phyloP scores from a whole-genome alignment of 2,329 filamentous ascomycete genomes.

The Claviceps sp. region DNA sequence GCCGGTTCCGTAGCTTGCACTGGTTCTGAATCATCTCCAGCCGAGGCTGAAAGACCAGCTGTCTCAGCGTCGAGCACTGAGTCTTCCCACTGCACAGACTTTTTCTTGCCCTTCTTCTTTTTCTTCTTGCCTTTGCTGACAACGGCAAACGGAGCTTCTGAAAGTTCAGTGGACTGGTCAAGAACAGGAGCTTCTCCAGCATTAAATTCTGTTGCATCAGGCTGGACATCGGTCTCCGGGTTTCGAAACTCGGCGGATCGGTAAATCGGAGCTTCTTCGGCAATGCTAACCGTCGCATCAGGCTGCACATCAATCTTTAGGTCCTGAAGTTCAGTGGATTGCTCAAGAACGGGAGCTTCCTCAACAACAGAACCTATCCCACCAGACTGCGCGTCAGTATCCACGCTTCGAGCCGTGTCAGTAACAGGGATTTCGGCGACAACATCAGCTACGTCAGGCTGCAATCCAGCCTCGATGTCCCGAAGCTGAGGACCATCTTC shows the following conservation, averaged over 20 bases:
- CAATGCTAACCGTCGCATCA: no score
- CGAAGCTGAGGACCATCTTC: background rate
- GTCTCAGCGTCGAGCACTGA: slow-evolving; percentile 2
- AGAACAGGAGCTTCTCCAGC: background rate
- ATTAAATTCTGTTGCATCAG: background rate
- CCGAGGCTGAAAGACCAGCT: background rate
- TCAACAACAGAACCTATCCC: background rate
- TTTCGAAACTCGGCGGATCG: background rate
- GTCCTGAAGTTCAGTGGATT: background rate
- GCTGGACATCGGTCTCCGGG: background rate
- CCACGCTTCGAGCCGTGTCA: background rate
- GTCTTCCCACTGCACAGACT: slow-evolving; percentile 10
- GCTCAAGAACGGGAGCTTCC: background rate
- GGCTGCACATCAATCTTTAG: background rate
- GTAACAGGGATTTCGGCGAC: background rate
- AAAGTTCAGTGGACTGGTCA: background rate
- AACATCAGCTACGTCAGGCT: background rate
- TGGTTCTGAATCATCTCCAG: background rate
- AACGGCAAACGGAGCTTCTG: background rate
- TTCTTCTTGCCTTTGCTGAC: slow-evolving; percentile 5
- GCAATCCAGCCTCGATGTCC: background rate
- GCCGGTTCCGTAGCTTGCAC: background rate
- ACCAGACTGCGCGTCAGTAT: background rate
- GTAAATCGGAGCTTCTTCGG: background rate
- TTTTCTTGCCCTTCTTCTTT: slow-evolving; percentile 8